These are phyloP conservation scores for Scutellaria minor DNA, from an alignment of 257 asterid species.

Conservation along the genomic window DNA sequence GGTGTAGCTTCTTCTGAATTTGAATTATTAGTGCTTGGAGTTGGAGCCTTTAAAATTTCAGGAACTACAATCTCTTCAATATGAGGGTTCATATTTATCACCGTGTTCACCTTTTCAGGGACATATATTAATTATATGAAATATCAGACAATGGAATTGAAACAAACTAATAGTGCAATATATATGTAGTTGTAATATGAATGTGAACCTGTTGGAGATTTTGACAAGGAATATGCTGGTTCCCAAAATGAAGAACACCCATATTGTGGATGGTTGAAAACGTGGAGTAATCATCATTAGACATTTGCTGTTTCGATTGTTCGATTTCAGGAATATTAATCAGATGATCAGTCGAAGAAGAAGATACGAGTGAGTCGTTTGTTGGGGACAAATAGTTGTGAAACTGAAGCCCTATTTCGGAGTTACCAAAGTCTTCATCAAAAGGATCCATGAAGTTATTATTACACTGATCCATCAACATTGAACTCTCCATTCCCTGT, in stretches of 20 bases:
- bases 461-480: slow-evolving; percentile 16
- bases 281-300: not conserved
- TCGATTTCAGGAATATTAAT: not conserved
- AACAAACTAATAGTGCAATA: too few species aligned
- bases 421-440: slow-evolving; percentile 32
- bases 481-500: slow-evolving; percentile 31
- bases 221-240: not conserved
- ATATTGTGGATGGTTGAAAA: slow-evolving; percentile 8
- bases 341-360: not conserved
- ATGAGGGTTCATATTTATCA: not conserved
- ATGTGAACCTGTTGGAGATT: slow-evolving; percentile 21
- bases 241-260: slow-evolving; percentile 26
- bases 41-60: slow-evolving; percentile 5
- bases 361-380: slow-evolving; percentile 8
- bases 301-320: not conserved
- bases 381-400: slow-evolving; percentile 10
- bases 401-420: not conserved
- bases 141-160: too few species aligned
- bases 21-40: not conserved
- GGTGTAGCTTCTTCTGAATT: not conserved
- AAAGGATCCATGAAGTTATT: slow-evolving; percentile 25
- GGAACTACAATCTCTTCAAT: slow-evolving; percentile 18
- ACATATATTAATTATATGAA: too few species aligned
- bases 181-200: too few species aligned
- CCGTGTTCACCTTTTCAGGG: not conserved